Conservation (phyloP, 2,329 filamentous ascomycete genomes). For the Penicillium carneum region DNA sequence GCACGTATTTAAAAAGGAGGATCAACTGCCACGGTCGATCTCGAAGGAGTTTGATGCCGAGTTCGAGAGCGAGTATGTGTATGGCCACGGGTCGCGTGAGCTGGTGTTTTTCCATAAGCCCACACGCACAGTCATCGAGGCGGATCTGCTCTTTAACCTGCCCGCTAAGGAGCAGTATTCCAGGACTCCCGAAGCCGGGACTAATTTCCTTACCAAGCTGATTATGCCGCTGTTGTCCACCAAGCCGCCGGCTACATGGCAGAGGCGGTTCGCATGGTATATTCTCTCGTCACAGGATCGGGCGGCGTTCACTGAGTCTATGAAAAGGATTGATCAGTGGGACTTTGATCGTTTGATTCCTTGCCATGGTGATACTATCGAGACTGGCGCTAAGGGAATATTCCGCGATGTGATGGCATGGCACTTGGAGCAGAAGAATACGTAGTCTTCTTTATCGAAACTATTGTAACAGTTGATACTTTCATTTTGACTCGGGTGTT, state of each 20-base stretch:
- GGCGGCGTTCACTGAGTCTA: slow-evolving; percentile 71
- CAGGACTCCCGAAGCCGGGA: slow-evolving; percentile 59
- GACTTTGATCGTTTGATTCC: slow-evolving; percentile 85
- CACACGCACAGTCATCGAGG: slow-evolving; percentile 79
- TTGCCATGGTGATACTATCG: slow-evolving; percentile 90
- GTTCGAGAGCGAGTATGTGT: slow-evolving; percentile 85
- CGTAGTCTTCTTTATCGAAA: slow-evolving; percentile 12
- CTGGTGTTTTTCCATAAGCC: slow-evolving; percentile 86
- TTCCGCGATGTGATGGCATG: slow-evolving; percentile 82
- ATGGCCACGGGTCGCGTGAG: slow-evolving; percentile 82
- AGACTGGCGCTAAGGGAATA: slow-evolving; percentile 73
- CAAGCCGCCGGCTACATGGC: slow-evolving; percentile 69
- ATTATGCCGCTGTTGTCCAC: slow-evolving; percentile 64
- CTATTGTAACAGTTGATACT: background rate
- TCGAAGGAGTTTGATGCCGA: slow-evolving; percentile 82
- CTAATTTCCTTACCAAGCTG: slow-evolving; percentile 67
- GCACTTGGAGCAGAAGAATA: slow-evolving; percentile 66
- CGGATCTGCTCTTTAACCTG: slow-evolving; percentile 90
- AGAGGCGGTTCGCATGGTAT: slow-evolving; percentile 87
- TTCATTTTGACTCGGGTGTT: background rate
- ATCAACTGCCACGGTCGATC: slow-evolving; percentile 62
- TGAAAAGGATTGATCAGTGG: slow-evolving; percentile 76
- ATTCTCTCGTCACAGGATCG: slow-evolving; percentile 67
- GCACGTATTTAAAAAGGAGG: slow-evolving; percentile 69
- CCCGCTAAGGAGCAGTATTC: slow-evolving; percentile 86